Evolutionary conservation across 768 basidiomycete species (phyloP), one percentile per base, ranked within the genome.

Genomic region (Suillus cothurnatus): DNA sequence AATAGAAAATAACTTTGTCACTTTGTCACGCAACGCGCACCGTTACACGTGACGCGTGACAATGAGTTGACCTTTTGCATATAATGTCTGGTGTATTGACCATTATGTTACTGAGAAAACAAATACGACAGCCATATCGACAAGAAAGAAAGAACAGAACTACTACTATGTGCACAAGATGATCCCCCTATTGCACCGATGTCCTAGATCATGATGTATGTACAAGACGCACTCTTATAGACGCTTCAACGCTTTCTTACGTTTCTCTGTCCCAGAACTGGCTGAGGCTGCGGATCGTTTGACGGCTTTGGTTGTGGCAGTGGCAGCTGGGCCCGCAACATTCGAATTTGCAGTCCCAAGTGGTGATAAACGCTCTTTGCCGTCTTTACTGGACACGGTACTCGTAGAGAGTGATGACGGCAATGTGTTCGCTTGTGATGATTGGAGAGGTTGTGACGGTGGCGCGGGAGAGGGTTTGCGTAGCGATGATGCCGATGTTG

Each of bases 161-260:
- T 38, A 52, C 31, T 28, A 62, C 28, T 34, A 14, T 43, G 21
- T 34, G 52, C 38, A 52, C 21, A 55, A 32, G 34, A 45, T 23
- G 49, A 14, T 38, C 52, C 34, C 21, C 53, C 53, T 55, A 55
- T 55, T 3, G 11, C 38, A 41, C 38, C 38, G 36, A 28, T 55
- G 17, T 43, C 43, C 32, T 61, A 67, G 41, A 67, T 45, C 47
- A 47, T 32, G 23, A 15, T 45, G 32, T 67, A 62, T 43, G 41
- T 61, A 65, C 55, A 64, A 4, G 32, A 47, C 63, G 50, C 62
- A 47, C 50, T 36, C 17, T 77, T 71, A 94, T 76, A 94, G 77
- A 68, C 93, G 82, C 78, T 92, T 94, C 70, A 94, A 78, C 5
- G 93, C 93, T 82, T 94, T 94, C 84, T 94, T 94, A 76, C 93